A percentile compares a stretch with the other conserved stretches of the same genome.
phyloP scores from a whole-genome alignment of 495 filamentous ascomycete genomes.

The Aspergillus homomorphus region DNA sequence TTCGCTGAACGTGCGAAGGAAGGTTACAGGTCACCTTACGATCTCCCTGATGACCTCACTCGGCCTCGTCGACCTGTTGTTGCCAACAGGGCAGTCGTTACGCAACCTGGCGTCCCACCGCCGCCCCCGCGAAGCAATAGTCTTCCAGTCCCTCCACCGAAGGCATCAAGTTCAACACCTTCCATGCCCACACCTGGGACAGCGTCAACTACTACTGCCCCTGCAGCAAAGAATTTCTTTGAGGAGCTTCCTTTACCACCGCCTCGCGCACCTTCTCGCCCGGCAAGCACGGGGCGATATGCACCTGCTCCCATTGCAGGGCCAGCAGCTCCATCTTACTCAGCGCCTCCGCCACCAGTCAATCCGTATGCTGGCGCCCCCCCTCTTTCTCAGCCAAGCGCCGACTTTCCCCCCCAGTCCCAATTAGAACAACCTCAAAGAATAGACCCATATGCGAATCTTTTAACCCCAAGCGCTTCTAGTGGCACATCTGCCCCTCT shows the following conservation, averaged over 20 bases:
- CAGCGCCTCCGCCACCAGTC: conserved; percentile 13
- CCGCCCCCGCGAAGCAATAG: conserved; percentile 59
- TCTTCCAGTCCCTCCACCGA: conserved; percentile 35
- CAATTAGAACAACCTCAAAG: conserved; percentile 54
- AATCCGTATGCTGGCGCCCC: conserved; percentile 24
- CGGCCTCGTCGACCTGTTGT: conserved; percentile 58
- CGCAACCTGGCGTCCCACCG: conserved; percentile 28
- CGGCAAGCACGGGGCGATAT: conserved; percentile 49
- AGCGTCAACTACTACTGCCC: conserved; percentile 31
- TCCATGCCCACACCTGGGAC: conserved; percentile 18
- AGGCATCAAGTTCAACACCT: conserved; percentile 23
- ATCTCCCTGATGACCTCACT: conserved; percentile 85
- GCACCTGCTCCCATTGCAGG: conserved; percentile 41
- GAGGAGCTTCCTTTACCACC: conserved; percentile 76
- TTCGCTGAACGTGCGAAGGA: conserved; percentile 86
- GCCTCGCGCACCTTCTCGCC: conserved; percentile 45
- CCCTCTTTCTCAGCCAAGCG: conserved; percentile 22
- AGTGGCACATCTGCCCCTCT: conserved; percentile 38
- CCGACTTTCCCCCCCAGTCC: conserved; percentile 20
- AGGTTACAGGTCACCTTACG: conserved; percentile 90
- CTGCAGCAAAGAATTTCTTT: conserved; percentile 66
- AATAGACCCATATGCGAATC: conserved; percentile 60
- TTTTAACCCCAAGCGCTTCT: conserved; percentile 24
- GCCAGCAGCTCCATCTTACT: conserved; percentile 9
- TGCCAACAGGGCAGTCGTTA: conserved; percentile 32